Base-by-base conservation (phyloP, 441 rosid species). In the Theobroma grandiflorum region DNA sequence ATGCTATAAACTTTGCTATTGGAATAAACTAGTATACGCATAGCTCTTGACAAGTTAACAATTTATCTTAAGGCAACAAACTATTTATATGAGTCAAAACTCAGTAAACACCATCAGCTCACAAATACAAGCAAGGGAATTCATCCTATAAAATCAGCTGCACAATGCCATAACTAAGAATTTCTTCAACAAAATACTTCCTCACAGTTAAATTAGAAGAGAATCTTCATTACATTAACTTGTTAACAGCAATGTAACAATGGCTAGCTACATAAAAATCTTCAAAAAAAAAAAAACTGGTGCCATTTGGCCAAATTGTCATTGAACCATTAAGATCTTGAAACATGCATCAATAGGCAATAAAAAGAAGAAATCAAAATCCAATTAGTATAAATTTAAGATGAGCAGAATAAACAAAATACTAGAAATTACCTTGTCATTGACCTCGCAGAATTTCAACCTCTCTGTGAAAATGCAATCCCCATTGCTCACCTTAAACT, bases 401-500 rank as follows among this genome's bases (percentile, higher is more conserved):
- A 16, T 0, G 65, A 74, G 9, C 26, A 38, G 53, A 4, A 20
- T 4, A 58, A 31, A 33, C 42, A 6, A 63, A 10, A 9, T 35
- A 38, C 15, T 3, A 66, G 33, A 9, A 58, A 31, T 42, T 59
- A 95, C 99, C 95, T 95, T 94, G 81, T 94, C 97, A 82, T 97
- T 94, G 38, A 97, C 91, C 73, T 97, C 95, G 74, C 98, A 97
- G 87, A 90, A 94, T 83, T 95, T 97, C 90, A 94, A 88, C 78
- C 86, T 93, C 89, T 95, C 98, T 0, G 93, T 84, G 85, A 88
- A 95, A 74, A 97, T 87, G 67, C 90, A 90, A 86, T 97, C 98
- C 20, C 94, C 91, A 59, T 92, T 95, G 91, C 98, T 91, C 75
- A 97, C 96, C 88, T 95, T 97, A 64, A 97, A 95, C 87, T 97